Evolutionary conservation across 352 stramenopile genomes (phyloP), one percentile per base, ranked within the genome.

Genomic region (Pythium grandisporangium): DNA sequence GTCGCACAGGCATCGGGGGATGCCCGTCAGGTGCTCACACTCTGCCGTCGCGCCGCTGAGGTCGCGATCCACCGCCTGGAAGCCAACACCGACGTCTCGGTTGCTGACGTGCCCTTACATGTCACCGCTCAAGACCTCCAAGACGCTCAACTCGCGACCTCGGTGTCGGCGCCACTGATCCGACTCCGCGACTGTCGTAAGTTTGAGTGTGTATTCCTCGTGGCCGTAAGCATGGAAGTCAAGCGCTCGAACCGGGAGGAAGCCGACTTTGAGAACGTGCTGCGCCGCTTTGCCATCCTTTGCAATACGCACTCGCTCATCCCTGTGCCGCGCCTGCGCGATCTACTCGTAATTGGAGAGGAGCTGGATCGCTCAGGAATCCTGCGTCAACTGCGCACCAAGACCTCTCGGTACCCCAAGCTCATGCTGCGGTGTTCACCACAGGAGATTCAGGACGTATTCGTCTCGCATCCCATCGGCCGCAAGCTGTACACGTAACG

Each of bases 181-280:
- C 67, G 73, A 14, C 55, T 87, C 25, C 53, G 55, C 7, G 59
- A 63, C 19, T 81, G 66, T 37, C 80, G 70, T 38, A 81, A 81
- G 36, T 84, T 87, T 42, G 73, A 87, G 48, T 84, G 70, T 37
- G 68, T 78, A 13, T 83, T 87, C 34, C 51, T 87, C 5, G 54
- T 87, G 25, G 73, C 73, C 17, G 50, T 87, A 21, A 58, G 61
- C 17, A 79, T 81, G 61, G 70, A 84, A 48, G 51, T 79, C 25
- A 77, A 73, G 29, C 33, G 60, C 16, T 63, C 54, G 17, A 60
- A 60, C 24, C 56, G 55, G 19, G 57, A 51, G 5, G 58, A 58
- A n/a, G 68, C 48, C 7, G 54, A 66, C 30, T 73, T 87, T 26
- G 73, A 87, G 55, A 66, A 58, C 8, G 64, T 87, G 42, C 61